Evolutionary conservation across 108 stramenopile genomes (phyloP).

Genomic region (Fragilaria crotonensis): DNA sequence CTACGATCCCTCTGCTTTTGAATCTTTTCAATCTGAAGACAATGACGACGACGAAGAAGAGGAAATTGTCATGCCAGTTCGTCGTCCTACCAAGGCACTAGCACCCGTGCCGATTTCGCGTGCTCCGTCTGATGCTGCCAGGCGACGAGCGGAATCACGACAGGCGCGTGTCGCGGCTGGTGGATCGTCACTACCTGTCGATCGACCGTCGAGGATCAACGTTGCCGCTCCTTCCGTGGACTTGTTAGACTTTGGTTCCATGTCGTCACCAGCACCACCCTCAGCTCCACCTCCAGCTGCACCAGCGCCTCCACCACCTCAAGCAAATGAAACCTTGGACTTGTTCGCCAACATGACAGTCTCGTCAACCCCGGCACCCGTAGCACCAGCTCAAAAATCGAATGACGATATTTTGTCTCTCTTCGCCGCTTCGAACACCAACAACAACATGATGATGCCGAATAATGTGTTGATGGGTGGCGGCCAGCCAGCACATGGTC

Average conservation of each 20-base stretch:
- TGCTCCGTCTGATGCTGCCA: slow-evolving; percentile 72
- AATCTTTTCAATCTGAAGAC: slow-evolving; percentile 8
- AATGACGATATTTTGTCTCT: slow-evolving; percentile 62
- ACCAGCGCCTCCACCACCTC: slow-evolving; percentile 15
- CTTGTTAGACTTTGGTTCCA: slow-evolving; percentile 40
- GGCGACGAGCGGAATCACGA: slow-evolving; percentile 56
- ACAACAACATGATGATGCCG: slow-evolving; percentile 9
- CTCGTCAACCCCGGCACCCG: slow-evolving; percentile 6
- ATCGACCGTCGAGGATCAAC: slow-evolving; percentile 26
- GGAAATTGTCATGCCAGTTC: slow-evolving; percentile 17
- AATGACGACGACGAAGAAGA: not conserved
- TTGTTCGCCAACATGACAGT: slow-evolving; percentile 38
- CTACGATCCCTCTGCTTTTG: slow-evolving; percentile 49
- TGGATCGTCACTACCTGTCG: slow-evolving; percentile 15
- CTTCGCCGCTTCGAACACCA: slow-evolving; percentile 35
- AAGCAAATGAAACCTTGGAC: slow-evolving; percentile 19
- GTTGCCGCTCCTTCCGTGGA: slow-evolving; percentile 17
- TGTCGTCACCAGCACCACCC: slow-evolving; percentile 24
- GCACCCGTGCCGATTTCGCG: slow-evolving; percentile 10
- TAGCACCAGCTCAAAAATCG: slow-evolving; percentile 11
- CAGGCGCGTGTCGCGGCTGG: slow-evolving; percentile 22
- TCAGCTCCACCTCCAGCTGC: slow-evolving; percentile 18
- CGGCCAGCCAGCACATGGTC: not conserved
- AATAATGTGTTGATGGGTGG: slow-evolving; percentile 17
- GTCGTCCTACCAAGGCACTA: slow-evolving; percentile 9